These are phyloP conservation scores for Xylaria scruposa DNA, from an alignment of 495 filamentous ascomycete species.

Conservation along the genomic window DNA sequence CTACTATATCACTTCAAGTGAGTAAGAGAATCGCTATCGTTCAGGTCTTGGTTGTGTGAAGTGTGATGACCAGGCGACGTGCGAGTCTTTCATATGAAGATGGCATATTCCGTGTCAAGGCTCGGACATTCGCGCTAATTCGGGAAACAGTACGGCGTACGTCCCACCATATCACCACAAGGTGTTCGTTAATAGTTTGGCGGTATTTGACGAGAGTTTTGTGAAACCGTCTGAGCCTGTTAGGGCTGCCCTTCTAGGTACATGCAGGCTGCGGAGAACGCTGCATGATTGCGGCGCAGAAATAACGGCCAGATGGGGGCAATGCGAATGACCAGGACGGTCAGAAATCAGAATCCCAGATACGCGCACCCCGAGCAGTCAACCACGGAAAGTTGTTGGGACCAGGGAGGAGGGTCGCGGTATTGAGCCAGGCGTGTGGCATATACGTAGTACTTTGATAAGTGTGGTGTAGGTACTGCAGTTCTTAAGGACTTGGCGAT, in stretches of 20 bases:
- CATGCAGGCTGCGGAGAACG: conserved; percentile 12
- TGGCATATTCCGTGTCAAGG: conserved; percentile 10
- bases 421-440: conserved; percentile 9
- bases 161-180: not conserved
- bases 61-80: not conserved
- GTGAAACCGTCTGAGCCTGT: conserved; percentile 4
- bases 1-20: not conserved
- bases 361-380: conserved; percentile 23
- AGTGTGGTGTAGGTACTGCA: not conserved
- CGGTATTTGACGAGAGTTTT: not conserved
- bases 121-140: conserved; percentile 5
- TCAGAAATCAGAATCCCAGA: not conserved
- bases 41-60: conserved; percentile 2
- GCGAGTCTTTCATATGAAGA: not conserved
- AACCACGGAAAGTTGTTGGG: not conserved
- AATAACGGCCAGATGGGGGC: conserved; percentile 6
- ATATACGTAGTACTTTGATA: not conserved
- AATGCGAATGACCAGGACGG: not conserved
- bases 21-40: not conserved
- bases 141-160: not conserved
- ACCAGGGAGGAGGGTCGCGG: conserved; percentile 12
- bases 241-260: not conserved
- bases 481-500: conserved; percentile 9
- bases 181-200: not conserved
- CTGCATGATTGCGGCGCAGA: conserved; percentile 16